Evolutionary conservation across 2,329 filamentous ascomycete species (phyloP), one percentile per base, ranked within the genome.

Genomic region (Fusarium begoniae): DNA sequence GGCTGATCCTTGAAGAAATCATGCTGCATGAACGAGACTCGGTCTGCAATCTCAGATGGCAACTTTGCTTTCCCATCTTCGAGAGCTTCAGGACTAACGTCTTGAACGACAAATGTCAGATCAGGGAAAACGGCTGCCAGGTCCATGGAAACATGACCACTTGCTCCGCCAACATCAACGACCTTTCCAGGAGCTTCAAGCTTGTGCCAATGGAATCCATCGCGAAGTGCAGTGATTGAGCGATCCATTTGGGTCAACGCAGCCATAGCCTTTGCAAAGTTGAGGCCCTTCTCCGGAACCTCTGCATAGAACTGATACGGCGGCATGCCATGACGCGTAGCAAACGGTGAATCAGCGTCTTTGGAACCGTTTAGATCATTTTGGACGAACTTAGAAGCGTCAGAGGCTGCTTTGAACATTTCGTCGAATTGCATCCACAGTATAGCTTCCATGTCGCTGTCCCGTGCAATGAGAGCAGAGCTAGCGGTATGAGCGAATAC

Each of bases 1-100:
- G 60, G 40, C 22, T 63, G 60, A 8, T 58, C 41, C 0, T 26
- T 58, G 22, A 63, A 63, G 32, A 63, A 59, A 8, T 59, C 60
- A 43, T 45, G 41, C 5, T n/a, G 60, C 60, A 63, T 63, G 14
- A 59, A 63, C 0, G 18, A 30, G 30, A 63, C 51, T 6, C 60
- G 6, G 4, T 45, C 13, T 9, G 41, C 51, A 17, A 63, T 59
- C 15, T 26, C 51, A 8, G 60, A 18, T 14, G 40, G 43, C 4
- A 58, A 5, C 3, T 40, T 63, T 0, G 17, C 51, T 14, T 47
- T 45, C 9, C 60, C 53, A 6, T 63, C 51, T 0, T 35, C 60
- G 3, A 63, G 17, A 3, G 32, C 41, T 13, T 57, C 32, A 12
- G 22, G 13, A 10, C 41, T 63, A 4, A 32, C 10, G 7, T 63